Percentiles rank a stretch among this genome's conserved stretches.
Conservation (phyloP, 169 alveolate genomes). For the Ichthyophthirius multifiliis region DNA sequence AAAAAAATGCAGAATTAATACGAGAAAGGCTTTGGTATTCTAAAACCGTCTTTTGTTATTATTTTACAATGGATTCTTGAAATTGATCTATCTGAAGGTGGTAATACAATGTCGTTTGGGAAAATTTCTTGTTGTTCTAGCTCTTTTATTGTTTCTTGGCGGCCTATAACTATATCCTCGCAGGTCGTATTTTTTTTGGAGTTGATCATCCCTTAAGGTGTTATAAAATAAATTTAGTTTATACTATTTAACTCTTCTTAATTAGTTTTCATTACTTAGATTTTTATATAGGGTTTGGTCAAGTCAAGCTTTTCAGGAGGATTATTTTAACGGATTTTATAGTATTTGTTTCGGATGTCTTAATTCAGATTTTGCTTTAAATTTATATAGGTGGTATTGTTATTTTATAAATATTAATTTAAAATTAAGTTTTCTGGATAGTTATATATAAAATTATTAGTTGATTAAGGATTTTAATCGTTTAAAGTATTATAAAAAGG, state of each 20-base stretch:
- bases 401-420: too few species aligned
- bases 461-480: too few species aligned
- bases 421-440: too few species aligned
- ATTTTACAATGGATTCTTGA: conserved; percentile 38
- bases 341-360: too few species aligned
- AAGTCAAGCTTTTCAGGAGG: background rate
- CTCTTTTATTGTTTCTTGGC: background rate
- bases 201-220: conserved; percentile 31
- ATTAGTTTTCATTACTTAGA: background rate
- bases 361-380: too few species aligned
- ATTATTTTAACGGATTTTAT: too few species aligned
- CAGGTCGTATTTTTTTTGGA: conserved; percentile 8
- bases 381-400: too few species aligned
- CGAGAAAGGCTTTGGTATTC: background rate
- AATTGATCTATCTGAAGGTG: conserved; percentile 34
- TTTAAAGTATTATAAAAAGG: too few species aligned
- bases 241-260: background rate
- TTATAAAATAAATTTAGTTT: conserved; percentile 3
- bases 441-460: too few species aligned
- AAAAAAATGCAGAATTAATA: background rate
- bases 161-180: conserved; percentile 37
- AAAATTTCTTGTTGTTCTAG: too few species aligned
- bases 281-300: background rate
- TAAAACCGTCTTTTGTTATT: conserved; percentile 34
- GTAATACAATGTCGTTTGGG: conserved; percentile 40